Evolutionary conservation across 306 rosid species (phyloP).

Genomic region (Corylus avellana): DNA sequence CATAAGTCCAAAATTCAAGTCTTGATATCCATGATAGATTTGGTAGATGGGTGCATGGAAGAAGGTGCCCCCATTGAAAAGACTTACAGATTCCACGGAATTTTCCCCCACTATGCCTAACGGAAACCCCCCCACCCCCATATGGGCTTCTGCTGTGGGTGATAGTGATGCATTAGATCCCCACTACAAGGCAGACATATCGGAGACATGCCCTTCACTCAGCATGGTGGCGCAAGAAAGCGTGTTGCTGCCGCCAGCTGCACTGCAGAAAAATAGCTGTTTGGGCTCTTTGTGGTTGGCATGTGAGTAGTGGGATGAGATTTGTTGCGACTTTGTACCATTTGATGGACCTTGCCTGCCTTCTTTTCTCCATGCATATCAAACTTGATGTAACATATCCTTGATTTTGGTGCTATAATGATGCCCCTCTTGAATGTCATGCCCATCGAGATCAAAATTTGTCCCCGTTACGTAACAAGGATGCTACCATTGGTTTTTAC

Average conservation of each 20-base stretch:
- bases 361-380: slow-evolving; percentile 28
- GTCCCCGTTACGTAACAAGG: no score
- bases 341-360: slow-evolving; percentile 39
- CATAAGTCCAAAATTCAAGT: slow-evolving; percentile 29
- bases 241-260: neutral
- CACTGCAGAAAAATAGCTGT: neutral
- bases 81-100: slow-evolving; percentile 34
- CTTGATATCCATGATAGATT: slow-evolving; percentile 38
- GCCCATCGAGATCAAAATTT: neutral
- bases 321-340: slow-evolving; percentile 25
- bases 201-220: neutral
- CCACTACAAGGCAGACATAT: slow-evolving; percentile 24
- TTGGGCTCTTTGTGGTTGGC: slow-evolving; percentile 12
- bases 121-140: neutral
- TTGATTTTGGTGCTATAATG: slow-evolving; percentile 44
- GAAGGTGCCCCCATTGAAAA: slow-evolving; percentile 33
- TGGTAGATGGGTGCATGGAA: slow-evolving; percentile 32
- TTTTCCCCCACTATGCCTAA: slow-evolving; percentile 29
- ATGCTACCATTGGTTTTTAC: no score
- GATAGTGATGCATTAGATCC: slow-evolving; percentile 35
- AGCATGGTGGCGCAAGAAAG: slow-evolving; percentile 28
- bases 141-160: slow-evolving; percentile 16
- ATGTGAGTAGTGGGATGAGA: neutral
- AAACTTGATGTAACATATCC: slow-evolving; percentile 52
- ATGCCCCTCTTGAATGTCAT: slow-evolving; percentile 32